Conservation (phyloP, 768 basidiomycete genomes). For the Asterophora lycoperdoides region DNA sequence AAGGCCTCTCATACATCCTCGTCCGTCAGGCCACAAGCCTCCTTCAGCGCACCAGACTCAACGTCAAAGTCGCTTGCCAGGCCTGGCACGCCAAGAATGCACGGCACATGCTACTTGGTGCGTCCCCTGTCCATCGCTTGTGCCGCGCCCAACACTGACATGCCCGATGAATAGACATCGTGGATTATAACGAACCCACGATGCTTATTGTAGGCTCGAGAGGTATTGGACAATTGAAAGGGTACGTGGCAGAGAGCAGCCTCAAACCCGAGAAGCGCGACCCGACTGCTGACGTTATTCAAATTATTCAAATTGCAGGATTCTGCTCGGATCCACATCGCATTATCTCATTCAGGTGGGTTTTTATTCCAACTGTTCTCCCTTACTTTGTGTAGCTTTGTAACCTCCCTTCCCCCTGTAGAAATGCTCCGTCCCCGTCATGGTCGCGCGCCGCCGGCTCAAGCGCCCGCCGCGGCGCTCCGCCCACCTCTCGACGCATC, state of each 20-base stretch:
- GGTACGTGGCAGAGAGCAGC: constrained; percentile 43
- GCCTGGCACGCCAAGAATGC: constrained; percentile 98
- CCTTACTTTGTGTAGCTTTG: not conserved
- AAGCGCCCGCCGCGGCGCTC: constrained; percentile 80
- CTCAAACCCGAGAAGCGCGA: too few species aligned
- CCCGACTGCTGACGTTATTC: not conserved
- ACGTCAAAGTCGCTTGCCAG: constrained; percentile 87
- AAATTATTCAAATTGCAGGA: constrained; percentile 43
- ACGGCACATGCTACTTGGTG: constrained; percentile 81
- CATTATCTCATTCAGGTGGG: constrained; percentile 85
- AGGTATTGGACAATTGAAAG: constrained; percentile 82
- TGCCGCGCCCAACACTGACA: not conserved
- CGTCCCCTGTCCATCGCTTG: constrained; percentile 10
- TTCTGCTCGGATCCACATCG: constrained; percentile 90
- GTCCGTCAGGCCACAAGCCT: constrained; percentile 85
- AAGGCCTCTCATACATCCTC: constrained; percentile 84
- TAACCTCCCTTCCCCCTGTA: constrained; percentile 22
- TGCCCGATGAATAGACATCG: constrained; percentile 51
- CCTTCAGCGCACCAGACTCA: constrained; percentile 84
- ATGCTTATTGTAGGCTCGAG: constrained; percentile 97
- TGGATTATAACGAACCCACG: constrained; percentile 81
- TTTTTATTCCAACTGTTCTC: constrained; percentile 2
- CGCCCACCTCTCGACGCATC: constrained; percentile 78
- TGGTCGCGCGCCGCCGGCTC: constrained; percentile 88
- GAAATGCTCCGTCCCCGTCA: constrained; percentile 93